These are phyloP conservation scores for Dorcoceras hygrometricum DNA, from an alignment of 257 asterid genomes.

Conservation along the genomic window DNA sequence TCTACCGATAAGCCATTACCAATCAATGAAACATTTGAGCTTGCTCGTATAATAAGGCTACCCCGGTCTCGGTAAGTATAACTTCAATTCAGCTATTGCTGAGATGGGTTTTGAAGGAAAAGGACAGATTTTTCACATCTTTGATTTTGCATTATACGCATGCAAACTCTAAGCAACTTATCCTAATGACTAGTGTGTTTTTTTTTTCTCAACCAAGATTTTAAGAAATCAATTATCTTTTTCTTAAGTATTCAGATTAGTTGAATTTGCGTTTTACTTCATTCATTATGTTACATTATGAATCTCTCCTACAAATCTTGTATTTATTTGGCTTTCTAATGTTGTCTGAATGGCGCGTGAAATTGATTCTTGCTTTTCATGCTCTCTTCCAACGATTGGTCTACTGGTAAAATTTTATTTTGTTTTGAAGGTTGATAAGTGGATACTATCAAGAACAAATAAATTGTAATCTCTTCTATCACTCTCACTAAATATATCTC, in stretches of 20 bases:
- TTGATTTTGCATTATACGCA: background rate
- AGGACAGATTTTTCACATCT: background rate
- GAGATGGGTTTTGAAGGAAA: conserved; percentile 20
- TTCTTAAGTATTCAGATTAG: background rate
- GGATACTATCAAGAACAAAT: conserved; percentile 11
- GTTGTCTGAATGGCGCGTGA: background rate
- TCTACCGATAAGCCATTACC: conserved; percentile 17
- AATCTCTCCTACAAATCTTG: background rate
- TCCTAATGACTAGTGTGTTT: background rate
- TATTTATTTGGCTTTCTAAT: background rate
- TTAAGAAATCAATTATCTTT: background rate
- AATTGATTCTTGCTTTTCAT: background rate
- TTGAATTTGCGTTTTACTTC: background rate
- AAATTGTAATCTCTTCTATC: conserved; percentile 1
- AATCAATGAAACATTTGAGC: background rate
- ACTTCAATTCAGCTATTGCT: conserved; percentile 11
- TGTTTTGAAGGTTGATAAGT: background rate
- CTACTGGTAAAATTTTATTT: background rate
- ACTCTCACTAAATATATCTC: conserved; percentile 19
- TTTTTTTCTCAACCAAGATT: background rate
- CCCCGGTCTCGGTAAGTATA: conserved; percentile 1
- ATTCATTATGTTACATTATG: background rate
- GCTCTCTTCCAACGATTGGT: background rate
- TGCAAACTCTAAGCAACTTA: background rate
- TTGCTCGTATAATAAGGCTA: conserved; percentile 5